These are phyloP conservation scores for Mortierella polycephala DNA, from an alignment of 371 early-diverging fungal genomes.

Conservation along the genomic window DNA sequence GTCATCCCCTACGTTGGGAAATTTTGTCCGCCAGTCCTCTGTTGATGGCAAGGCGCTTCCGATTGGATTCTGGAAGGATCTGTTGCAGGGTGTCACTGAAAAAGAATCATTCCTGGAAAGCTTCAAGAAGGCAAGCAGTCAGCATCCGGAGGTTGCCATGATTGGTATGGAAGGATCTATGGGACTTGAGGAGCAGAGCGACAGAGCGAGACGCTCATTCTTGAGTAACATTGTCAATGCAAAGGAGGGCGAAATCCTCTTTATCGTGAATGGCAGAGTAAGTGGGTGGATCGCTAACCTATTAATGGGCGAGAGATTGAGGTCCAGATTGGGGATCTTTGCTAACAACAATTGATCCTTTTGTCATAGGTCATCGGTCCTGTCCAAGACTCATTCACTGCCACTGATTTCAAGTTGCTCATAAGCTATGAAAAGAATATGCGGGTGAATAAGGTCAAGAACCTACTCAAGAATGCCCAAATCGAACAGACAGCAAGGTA, in stretches of 20 bases:
- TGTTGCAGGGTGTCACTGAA: slow-evolving; percentile 15
- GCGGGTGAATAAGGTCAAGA: slow-evolving; percentile 56
- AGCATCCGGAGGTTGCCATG: slow-evolving; percentile 28
- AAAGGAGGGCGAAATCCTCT: slow-evolving; percentile 35
- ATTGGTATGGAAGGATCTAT: slow-evolving; percentile 29
- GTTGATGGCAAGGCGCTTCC: slow-evolving; percentile 27
- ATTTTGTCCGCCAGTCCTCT: slow-evolving; percentile 36
- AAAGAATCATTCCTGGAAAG: slow-evolving; percentile 17
- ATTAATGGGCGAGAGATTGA: slow-evolving; percentile 4
- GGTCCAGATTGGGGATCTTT: not conserved
- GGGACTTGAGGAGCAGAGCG: slow-evolving; percentile 26
- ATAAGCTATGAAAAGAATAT: slow-evolving; percentile 57
- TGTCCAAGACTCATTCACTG: slow-evolving; percentile 56
- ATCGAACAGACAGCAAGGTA: slow-evolving; percentile 22
- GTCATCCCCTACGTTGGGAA: slow-evolving; percentile 14
- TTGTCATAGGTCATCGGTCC: slow-evolving; percentile 63
- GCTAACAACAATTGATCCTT: not conserved
- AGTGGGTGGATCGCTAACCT: slow-evolving; percentile 11
- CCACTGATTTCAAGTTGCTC: slow-evolving; percentile 63
- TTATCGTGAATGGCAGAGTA: slow-evolving; percentile 68
- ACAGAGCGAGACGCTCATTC: slow-evolving; percentile 13
- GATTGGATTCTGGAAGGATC: slow-evolving; percentile 41
- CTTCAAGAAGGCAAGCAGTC: slow-evolving; percentile 10
- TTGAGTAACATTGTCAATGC: slow-evolving; percentile 36
- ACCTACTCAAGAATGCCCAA: slow-evolving; percentile 32